Base-by-base conservation (phyloP, 1,139 yeast genomes). In the Hyphopichia khmerensis region DNA sequence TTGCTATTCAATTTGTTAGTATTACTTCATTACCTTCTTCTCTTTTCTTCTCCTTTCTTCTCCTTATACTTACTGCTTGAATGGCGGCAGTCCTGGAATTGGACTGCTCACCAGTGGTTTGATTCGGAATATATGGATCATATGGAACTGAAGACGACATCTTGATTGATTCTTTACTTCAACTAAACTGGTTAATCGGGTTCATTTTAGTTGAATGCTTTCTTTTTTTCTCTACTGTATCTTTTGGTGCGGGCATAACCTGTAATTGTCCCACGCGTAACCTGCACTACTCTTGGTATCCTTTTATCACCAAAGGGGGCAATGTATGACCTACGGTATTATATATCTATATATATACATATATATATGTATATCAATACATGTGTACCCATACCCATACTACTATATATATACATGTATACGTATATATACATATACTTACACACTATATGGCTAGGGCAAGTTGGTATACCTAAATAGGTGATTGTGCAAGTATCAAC, bases 111-210 rank as follows among this genome's bases (percentile, higher is more conserved):
- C 75, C 75, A 27, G 77, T 69, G 38, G 73, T 68, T 56, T 78
- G 81, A 52, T 79, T 78, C 39, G 96, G 95, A 52, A 86, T 84
- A 58, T 87, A 88, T 59, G 96, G 96, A 63, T 89, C 96, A 65
- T 89, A 89, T 46, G 96, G 96, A 41, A 83, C 88, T 40, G 91
- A 81, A 10, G 91, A 82, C 21, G 91, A 82, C 93, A 85, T 85
- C 43, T 35, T 53, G 43, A n/a, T n/a, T n/a, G n/a, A n/a, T n/a
- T n/a, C n/a, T n/a, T n/a, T n/a, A n/a, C n/a, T n/a, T n/a, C n/a
- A n/a, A n/a, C n/a, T n/a, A n/a, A n/a, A n/a, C n/a, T n/a, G n/a
- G n/a, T n/a, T n/a, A n/a, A n/a, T n/a, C n/a, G n/a, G n/a, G 16
- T 21, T 11, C 5, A 6, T 13, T 27, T 27, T n/a, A 6, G 5